Base-by-base conservation (phyloP, 225 moss, liverwort and hornwort genomes). In the Climacium dendroides region DNA sequence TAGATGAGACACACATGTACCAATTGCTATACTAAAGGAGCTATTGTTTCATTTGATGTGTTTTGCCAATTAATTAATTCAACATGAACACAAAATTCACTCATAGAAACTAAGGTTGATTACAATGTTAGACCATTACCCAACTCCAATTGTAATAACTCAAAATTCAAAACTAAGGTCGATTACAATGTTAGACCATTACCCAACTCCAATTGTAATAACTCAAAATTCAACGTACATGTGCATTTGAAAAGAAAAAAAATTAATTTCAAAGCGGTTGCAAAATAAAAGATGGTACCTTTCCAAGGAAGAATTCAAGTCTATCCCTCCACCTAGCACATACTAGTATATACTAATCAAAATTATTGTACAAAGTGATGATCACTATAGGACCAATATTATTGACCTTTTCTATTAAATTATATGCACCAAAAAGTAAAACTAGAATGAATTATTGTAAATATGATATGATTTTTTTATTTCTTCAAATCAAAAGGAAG, bases 141-240 rank as follows among this genome's bases (percentile, higher is more conserved):
- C 64, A 19, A 64, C 35, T 19, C 1, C 1, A 34, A 0, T 34
- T 66, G 3, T n/a, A 66, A 66, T 6, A 35, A 66, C 20, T 66
- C 1, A 0, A 3, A n/a, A 11, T 6, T 10, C 11, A n/a, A 65
- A 19, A 10, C 35, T 19, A 35, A 1, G 34, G 1, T 19, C 35
- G 1, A 0, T 10, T 10, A 19, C 34, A 35, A 19, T 34, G 19
- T 10, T 35, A 2, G 10, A 64, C 10, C 35, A 10, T 35, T 34
- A 19, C 10, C 64, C 64, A 19, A 64, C 35, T 19, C 1, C 1
- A 34, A 0, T 34, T 66, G 3, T n/a, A 66, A 66, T 6, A 35
- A 66, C 20, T 66, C 1, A 0, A 3, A n/a, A 11, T 6, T 10
- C 11, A n/a, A 65, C 2, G 0, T 19, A n/a, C 19, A 20, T 2